Conservation (phyloP, 2,329 filamentous ascomycete genomes). For the Xylaria sp. region DNA sequence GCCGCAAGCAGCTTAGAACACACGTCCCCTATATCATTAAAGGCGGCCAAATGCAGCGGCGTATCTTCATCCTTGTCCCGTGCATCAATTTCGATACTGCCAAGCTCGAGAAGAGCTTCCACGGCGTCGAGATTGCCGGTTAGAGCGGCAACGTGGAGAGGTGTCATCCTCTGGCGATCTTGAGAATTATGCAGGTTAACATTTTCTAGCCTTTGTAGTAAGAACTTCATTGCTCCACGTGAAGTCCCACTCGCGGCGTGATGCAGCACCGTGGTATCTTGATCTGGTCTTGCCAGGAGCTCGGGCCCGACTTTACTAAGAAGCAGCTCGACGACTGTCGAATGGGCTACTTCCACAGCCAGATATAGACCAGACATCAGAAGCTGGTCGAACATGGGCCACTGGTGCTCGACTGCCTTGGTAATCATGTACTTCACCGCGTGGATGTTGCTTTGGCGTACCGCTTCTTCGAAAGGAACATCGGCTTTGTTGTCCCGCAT, state of each 20-base stretch:
- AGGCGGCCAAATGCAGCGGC: slow-evolving; percentile 21
- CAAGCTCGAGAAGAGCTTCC: slow-evolving; percentile 21
- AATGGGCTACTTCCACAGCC: slow-evolving; percentile 25
- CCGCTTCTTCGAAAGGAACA: too few relatives aligned
- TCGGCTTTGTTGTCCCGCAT: too few relatives aligned
- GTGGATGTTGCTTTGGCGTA: too few relatives aligned
- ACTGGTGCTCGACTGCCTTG: slow-evolving; percentile 14
- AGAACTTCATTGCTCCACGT: slow-evolving; percentile 21
- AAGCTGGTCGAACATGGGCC: slow-evolving; percentile 20
- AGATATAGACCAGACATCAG: slow-evolving; percentile 23
- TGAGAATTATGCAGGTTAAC: slow-evolving; percentile 15
- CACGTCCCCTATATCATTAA: slow-evolving; percentile 21
- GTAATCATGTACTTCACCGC: background rate
- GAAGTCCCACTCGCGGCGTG: slow-evolving; percentile 26
- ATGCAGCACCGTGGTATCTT: slow-evolving; percentile 19
- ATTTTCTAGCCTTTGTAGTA: slow-evolving; percentile 17
- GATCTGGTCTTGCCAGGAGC: slow-evolving; percentile 4
- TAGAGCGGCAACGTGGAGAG: slow-evolving; percentile 22
- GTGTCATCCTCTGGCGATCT: slow-evolving; percentile 9
- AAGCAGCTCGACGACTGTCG: slow-evolving; percentile 21
- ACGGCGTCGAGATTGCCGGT: slow-evolving; percentile 23
- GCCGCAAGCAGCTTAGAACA: slow-evolving; percentile 14
- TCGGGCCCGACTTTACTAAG: slow-evolving; percentile 19
- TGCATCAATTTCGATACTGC: slow-evolving; percentile 15
- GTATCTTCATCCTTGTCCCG: slow-evolving; percentile 16